Evolutionary conservation across 2,329 filamentous ascomycete species (phyloP).

Genomic region (Beauveria australis): DNA sequence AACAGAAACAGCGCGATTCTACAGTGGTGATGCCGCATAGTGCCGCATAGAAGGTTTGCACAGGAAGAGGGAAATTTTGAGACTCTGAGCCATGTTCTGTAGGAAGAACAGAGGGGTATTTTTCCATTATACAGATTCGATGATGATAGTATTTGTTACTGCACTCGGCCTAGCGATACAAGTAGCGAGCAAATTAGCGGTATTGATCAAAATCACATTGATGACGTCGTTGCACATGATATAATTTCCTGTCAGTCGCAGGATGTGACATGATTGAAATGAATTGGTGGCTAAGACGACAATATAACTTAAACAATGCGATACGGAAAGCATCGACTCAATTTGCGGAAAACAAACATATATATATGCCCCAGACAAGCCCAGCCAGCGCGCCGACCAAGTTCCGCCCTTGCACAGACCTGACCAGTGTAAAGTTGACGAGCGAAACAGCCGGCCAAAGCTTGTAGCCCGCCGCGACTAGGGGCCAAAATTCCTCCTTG

Average conservation of each 20-base stretch:
- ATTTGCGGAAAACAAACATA: conserved; percentile 51
- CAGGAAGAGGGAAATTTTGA: no score
- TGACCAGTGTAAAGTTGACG: conserved; percentile 59
- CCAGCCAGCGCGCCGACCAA: conserved; percentile 65
- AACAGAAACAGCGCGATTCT: not conserved
- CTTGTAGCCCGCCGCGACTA: conserved; percentile 59
- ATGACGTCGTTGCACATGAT: not conserved
- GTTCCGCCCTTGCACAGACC: conserved; percentile 63
- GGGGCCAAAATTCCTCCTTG: conserved; percentile 50
- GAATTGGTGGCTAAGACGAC: no score
- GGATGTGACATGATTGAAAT: not conserved
- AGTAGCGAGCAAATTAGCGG: not conserved
- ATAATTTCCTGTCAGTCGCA: not conserved
- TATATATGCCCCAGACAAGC: conserved; percentile 65
- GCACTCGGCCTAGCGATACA: not conserved
- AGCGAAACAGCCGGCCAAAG: conserved; percentile 65
- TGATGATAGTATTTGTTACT: not conserved
- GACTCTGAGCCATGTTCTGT: not conserved
- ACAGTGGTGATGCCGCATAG: not conserved
- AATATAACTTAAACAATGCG: not conserved
- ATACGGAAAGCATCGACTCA: conserved; percentile 11
- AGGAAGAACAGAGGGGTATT: not conserved
- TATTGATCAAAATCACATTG: not conserved
- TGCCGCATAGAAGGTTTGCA: not conserved
- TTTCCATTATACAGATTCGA: not conserved